Percentiles rank a stretch among this genome's conserved stretches.
phyloP scores from a whole-genome alignment of 805 yeast species.

The Candida jianshihensis region DNA sequence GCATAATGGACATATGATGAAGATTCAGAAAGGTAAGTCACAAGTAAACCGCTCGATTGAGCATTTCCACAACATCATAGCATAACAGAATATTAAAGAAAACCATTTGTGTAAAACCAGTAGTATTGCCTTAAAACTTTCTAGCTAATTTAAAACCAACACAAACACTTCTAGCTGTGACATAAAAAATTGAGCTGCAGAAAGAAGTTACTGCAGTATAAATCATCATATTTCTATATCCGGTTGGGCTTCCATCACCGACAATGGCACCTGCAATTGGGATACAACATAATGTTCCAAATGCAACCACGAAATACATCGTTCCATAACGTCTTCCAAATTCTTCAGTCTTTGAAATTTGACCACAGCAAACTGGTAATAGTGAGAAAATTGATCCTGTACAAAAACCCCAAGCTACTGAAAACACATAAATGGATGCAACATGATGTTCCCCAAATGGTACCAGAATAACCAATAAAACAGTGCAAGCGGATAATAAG shows the following conservation, averaged over 20 bases:
- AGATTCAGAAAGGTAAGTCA: too few relatives aligned
- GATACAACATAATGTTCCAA: constrained; percentile 39
- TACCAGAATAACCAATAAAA: constrained; percentile 30
- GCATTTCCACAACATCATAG: too few relatives aligned
- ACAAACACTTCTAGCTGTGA: too few relatives aligned
- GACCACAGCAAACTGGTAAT: constrained; percentile 41
- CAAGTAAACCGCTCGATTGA: too few relatives aligned
- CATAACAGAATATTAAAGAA: too few relatives aligned
- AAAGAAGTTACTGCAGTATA: too few relatives aligned
- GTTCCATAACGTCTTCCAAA: constrained; percentile 49
- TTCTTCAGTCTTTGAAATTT: constrained; percentile 43
- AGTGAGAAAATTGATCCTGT: constrained; percentile 38
- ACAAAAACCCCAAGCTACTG: constrained; percentile 42
- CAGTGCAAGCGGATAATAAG: constrained; percentile 26
- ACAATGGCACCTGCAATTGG: constrained; percentile 45
- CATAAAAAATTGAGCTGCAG: too few relatives aligned
- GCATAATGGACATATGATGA: too few relatives aligned
- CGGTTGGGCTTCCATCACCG: constrained; percentile 20
- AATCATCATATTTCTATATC: too few relatives aligned
- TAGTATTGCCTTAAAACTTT: too few relatives aligned
- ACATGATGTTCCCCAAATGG: constrained; percentile 28
- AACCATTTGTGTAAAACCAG: too few relatives aligned
- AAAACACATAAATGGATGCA: constrained; percentile 29
- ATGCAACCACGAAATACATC: constrained; percentile 50
- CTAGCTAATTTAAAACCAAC: too few relatives aligned